Conservation (phyloP, 306 rosid species). For the Bauhinia variegata region DNA sequence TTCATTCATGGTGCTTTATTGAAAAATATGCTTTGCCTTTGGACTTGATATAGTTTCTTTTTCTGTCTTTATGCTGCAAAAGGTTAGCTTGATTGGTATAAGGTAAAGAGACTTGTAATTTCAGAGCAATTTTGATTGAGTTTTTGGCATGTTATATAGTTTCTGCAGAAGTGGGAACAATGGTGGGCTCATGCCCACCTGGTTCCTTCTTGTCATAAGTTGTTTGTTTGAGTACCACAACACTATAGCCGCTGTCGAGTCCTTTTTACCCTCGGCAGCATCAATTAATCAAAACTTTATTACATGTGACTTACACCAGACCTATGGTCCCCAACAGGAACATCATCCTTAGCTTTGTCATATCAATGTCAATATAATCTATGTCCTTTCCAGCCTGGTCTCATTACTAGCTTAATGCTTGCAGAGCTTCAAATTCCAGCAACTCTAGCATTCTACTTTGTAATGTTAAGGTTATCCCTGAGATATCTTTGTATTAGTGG, state of each 20-base stretch:
- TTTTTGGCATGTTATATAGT: slow-evolving; percentile 53
- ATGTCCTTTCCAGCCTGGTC: slow-evolving; percentile 35
- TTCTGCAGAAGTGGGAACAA: slow-evolving; percentile 50
- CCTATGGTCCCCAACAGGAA: slow-evolving; percentile 47
- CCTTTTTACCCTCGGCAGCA: slow-evolving; percentile 48
- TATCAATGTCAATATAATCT: slow-evolving; percentile 15
- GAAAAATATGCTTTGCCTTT: slow-evolving; percentile 47
- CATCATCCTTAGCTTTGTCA: slow-evolving; percentile 44
- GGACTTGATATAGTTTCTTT: slow-evolving; percentile 41
- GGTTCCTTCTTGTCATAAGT: slow-evolving; percentile 53
- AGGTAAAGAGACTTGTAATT: slow-evolving; percentile 37
- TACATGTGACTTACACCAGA: slow-evolving; percentile 53
- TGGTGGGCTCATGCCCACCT: slow-evolving; percentile 57
- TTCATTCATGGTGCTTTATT: slow-evolving; percentile 27
- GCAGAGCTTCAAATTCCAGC: slow-evolving; percentile 11
- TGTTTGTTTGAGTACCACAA: slow-evolving; percentile 51
- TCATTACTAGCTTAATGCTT: slow-evolving; percentile 23
- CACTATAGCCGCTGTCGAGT: slow-evolving; percentile 39
- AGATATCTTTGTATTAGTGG: neutral
- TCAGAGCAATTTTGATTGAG: slow-evolving; percentile 45
- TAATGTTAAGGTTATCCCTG: neutral
- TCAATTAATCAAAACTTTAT: slow-evolving; percentile 53
- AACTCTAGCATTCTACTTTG: slow-evolving; percentile 4
- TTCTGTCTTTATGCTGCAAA: slow-evolving; percentile 49
- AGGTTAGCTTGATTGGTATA: slow-evolving; percentile 47